Evolutionary conservation across 768 basidiomycete species (phyloP).

Genomic region (Terana coerulea): DNA sequence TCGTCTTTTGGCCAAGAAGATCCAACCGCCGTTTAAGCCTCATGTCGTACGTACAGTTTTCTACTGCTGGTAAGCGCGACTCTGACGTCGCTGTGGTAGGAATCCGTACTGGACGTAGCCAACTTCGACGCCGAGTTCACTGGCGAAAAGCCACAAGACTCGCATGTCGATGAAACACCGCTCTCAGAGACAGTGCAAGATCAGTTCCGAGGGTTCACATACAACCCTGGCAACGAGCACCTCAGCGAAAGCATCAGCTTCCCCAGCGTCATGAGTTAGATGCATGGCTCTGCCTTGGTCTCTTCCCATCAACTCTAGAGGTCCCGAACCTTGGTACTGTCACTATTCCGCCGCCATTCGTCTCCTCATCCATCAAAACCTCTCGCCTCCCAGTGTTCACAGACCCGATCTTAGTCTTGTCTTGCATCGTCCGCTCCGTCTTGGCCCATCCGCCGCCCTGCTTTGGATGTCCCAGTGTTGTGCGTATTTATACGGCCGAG

Average conservation of each 20-base stretch:
- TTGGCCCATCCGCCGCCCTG: too few species aligned
- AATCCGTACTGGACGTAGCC: slow-evolving; percentile 90
- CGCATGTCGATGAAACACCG: slow-evolving; percentile 90
- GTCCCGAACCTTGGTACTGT: too few species aligned
- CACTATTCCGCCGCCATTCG: too few species aligned
- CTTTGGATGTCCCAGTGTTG: too few species aligned
- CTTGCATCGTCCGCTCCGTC: too few species aligned
- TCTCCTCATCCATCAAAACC: too few species aligned
- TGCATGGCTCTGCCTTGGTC: background rate
- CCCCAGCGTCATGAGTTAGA: slow-evolving; percentile 25
- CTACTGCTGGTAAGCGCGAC: background rate
- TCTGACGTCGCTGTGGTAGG: slow-evolving; percentile 36
- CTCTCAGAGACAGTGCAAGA: slow-evolving; percentile 96
- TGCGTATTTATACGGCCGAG: too few species aligned
- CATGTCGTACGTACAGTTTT: slow-evolving; percentile 64
- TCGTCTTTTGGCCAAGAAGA: slow-evolving; percentile 85
- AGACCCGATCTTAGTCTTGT: too few species aligned
- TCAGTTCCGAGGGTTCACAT: slow-evolving; percentile 90
- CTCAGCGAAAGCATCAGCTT: slow-evolving; percentile 83
- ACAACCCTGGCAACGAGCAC: slow-evolving; percentile 81
- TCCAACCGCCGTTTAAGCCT: slow-evolving; percentile 97
- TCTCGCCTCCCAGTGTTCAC: too few species aligned
- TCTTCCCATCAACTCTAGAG: too few species aligned
- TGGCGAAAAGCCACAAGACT: slow-evolving; percentile 91
- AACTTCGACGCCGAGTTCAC: slow-evolving; percentile 99